These are phyloP conservation scores for Diaporthe vaccinii DNA, from an alignment of 2,329 filamentous ascomycete genomes.

Conservation along the genomic window DNA sequence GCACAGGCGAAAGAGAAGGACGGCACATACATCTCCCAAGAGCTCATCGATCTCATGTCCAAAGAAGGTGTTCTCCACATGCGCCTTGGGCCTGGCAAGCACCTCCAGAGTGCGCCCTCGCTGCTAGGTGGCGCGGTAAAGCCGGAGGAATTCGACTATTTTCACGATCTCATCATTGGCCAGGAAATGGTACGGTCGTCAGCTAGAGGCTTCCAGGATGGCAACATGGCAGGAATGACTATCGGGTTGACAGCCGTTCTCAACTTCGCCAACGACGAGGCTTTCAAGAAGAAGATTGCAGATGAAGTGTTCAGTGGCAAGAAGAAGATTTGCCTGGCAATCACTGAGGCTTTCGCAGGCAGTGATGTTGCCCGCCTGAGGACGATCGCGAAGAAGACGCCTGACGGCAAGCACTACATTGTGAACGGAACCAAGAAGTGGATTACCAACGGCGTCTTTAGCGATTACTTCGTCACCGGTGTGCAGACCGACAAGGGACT, in stretches of 20 bases:
- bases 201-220: constrained; percentile 86
- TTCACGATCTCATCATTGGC: constrained; percentile 82
- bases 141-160: constrained; percentile 87
- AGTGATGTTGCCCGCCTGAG: constrained; percentile 84
- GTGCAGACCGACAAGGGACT: constrained; percentile 85
- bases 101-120: constrained; percentile 73
- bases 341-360: constrained; percentile 90
- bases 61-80: constrained; percentile 81
- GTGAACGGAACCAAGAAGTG: constrained; percentile 85
- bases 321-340: constrained; percentile 91
- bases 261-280: constrained; percentile 79
- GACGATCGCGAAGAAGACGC: constrained; percentile 82
- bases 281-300: constrained; percentile 75
- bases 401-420: constrained; percentile 80
- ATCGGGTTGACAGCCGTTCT: constrained; percentile 85
- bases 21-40: constrained; percentile 77
- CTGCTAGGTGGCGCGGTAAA: constrained; percentile 78
- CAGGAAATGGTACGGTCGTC: constrained; percentile 82
- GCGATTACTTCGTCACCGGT: constrained; percentile 86
- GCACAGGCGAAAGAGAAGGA: constrained; percentile 83
- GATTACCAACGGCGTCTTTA: constrained; percentile 86
- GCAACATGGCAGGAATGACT: constrained; percentile 88
- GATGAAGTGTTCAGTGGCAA: constrained; percentile 81
- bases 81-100: constrained; percentile 86
- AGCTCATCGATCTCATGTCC: constrained; percentile 85